Percentiles rank a stretch among this genome's conserved stretches.
These are phyloP conservation scores for Pleurotus ostreatus DNA, from an alignment of 768 basidiomycete genomes.

Conservation along the genomic window DNA sequence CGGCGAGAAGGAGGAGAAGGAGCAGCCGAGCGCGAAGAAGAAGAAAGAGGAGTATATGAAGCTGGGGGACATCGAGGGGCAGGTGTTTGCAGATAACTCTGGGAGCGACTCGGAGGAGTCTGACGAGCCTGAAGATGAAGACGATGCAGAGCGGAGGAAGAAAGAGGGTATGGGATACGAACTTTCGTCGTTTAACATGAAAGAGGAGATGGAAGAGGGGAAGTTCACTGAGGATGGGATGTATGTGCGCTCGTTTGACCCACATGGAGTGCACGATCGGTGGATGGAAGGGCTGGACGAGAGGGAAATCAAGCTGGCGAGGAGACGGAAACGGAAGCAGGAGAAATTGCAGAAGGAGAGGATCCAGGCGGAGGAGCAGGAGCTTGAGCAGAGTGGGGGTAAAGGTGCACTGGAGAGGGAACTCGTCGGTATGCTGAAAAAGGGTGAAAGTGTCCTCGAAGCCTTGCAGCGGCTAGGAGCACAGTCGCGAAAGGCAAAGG, in stretches of 20 bases:
- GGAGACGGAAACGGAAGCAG: constrained; percentile 68
- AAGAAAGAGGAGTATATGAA: constrained; percentile 74
- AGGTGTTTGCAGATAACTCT: constrained; percentile 68
- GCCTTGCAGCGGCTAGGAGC: constrained; percentile 83
- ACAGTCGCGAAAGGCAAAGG: constrained; percentile 52
- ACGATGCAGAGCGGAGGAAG: constrained; percentile 69
- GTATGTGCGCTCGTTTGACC: constrained; percentile 83
- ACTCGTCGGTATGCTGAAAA: constrained; percentile 72
- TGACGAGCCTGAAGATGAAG: constrained; percentile 66
- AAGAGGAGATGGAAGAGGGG: constrained; percentile 97
- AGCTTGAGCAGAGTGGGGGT: constrained; percentile 65
- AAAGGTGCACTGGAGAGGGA: constrained; percentile 60
- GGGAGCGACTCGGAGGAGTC: constrained; percentile 40
- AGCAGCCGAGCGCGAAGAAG: constrained; percentile 37
- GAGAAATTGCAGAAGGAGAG: constrained; percentile 70
- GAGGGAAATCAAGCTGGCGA: constrained; percentile 77
- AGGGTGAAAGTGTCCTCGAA: constrained; percentile 88
- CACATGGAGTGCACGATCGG: constrained; percentile 86
- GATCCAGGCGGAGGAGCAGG: constrained; percentile 68
- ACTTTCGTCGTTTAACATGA: constrained; percentile 97
- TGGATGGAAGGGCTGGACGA: constrained; percentile 96
- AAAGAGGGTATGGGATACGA: constrained; percentile 93
- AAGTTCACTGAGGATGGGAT: constrained; percentile 93
- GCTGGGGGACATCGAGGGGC: constrained; percentile 94
- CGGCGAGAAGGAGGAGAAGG: constrained; percentile 55